A percentile compares a stretch with the other conserved stretches of the same genome.
phyloP scores from a whole-genome alignment of 768 basidiomycete genomes.

The Gloeopeniophorella convolvens region DNA sequence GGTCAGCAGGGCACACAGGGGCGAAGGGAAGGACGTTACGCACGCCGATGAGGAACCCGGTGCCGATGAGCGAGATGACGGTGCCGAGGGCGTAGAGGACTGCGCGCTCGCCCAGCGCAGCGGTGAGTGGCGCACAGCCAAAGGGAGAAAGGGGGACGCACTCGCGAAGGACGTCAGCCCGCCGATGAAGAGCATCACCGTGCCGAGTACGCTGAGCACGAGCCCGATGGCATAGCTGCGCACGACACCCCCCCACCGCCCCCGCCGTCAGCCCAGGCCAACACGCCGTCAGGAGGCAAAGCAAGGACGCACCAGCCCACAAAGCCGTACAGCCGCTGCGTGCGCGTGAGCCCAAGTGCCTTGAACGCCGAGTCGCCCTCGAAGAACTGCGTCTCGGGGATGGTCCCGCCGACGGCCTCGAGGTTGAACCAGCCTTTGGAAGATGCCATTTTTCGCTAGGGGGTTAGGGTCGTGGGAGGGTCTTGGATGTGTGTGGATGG shows the following conservation, averaged over 20 bases:
- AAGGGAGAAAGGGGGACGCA: slow-evolving; percentile 33
- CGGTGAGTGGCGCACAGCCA: slow-evolving; percentile 4
- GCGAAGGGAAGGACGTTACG: slow-evolving; percentile 27
- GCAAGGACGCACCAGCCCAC: slow-evolving; percentile 56
- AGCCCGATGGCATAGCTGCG: slow-evolving; percentile 69
- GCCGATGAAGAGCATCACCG: slow-evolving; percentile 70
- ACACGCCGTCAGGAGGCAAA: background rate
- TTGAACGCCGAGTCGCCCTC: slow-evolving; percentile 88
- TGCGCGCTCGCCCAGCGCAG: slow-evolving; percentile 31
- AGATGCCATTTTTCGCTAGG: slow-evolving; percentile 35
- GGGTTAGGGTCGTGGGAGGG: background rate
- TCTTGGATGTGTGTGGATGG: background rate
- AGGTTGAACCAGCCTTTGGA: slow-evolving; percentile 83
- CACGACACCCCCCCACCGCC: background rate
- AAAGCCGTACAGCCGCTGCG: slow-evolving; percentile 83
- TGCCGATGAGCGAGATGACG: slow-evolving; percentile 75
- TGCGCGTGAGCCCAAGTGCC: slow-evolving; percentile 70
- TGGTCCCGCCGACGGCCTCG: slow-evolving; percentile 51
- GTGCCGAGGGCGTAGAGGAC: slow-evolving; percentile 82
- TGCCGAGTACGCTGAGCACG: slow-evolving; percentile 71
- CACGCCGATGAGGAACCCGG: slow-evolving; percentile 88
- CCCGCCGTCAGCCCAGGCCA: no score
- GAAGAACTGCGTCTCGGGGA: slow-evolving; percentile 78
- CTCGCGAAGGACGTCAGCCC: slow-evolving; percentile 65
- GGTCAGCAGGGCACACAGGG: background rate